These are phyloP conservation scores for Parascedosporium putredinis DNA, from an alignment of 2,329 filamentous ascomycete species.

Conservation along the genomic window DNA sequence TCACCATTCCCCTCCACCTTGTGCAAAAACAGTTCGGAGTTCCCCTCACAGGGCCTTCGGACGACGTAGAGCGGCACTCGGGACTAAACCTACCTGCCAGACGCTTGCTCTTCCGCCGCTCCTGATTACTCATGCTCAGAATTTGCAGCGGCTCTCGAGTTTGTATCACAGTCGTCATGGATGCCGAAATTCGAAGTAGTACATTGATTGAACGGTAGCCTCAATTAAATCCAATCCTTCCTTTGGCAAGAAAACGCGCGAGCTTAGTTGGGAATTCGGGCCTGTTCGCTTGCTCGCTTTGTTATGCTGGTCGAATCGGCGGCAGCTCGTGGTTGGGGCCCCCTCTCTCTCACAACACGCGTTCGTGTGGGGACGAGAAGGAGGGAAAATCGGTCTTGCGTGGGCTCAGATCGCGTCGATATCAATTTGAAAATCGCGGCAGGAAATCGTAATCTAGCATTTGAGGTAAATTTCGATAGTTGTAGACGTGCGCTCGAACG, in stretches of 20 bases:
- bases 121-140: slow-evolving; percentile 59
- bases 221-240: too few relatives aligned
- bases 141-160: slow-evolving; percentile 54
- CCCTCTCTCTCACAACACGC: slow-evolving; percentile 3
- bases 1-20: too few relatives aligned
- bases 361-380: slow-evolving; percentile 4
- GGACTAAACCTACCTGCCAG: slow-evolving; percentile 42
- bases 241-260: too few relatives aligned
- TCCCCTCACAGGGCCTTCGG: too few relatives aligned
- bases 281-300: neutral
- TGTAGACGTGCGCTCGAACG: neutral
- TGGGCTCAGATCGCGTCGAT: slow-evolving; percentile 2
- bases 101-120: slow-evolving; percentile 54
- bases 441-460: neutral
- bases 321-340: neutral
- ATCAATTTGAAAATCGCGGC: neutral
- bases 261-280: too few relatives aligned
- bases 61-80: neutral
- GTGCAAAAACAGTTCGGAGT: too few relatives aligned
- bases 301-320: neutral
- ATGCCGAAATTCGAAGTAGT: slow-evolving; percentile 36
- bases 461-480: neutral
- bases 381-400: neutral
- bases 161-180: slow-evolving; percentile 62
- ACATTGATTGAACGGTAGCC: too few relatives aligned